Evolutionary conservation across 2,329 filamentous ascomycete genomes (phyloP).

Genomic region (Coniochaeta pulveracea): DNA sequence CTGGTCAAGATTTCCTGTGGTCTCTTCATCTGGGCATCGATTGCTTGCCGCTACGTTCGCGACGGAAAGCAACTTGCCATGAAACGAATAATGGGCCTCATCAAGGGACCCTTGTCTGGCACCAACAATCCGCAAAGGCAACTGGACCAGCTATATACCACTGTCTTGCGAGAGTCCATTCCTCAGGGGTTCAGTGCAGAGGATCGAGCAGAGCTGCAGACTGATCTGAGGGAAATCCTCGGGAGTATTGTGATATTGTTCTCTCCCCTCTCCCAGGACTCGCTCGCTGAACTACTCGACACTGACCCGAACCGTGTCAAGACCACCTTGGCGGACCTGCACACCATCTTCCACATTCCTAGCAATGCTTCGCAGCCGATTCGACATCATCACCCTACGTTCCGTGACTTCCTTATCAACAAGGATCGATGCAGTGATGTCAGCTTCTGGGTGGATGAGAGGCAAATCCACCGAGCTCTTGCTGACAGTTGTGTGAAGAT

Average conservation of each 20-base stretch:
- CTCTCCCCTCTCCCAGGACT: slow-evolving; percentile 16
- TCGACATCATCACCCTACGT: slow-evolving; percentile 22
- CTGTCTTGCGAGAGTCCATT: too few species aligned
- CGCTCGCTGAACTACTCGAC: slow-evolving; percentile 17
- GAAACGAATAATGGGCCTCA: slow-evolving; percentile 2
- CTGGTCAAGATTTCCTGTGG: not conserved
- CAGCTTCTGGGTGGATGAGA: slow-evolving; percentile 24
- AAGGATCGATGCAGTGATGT: slow-evolving; percentile 12
- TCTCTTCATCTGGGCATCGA: not conserved
- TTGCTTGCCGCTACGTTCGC: not conserved
- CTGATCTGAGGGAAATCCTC: slow-evolving; percentile 17
- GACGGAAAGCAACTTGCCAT: slow-evolving; percentile 14
- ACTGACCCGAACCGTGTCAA: slow-evolving; percentile 10
- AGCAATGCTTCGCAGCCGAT: slow-evolving; percentile 12
- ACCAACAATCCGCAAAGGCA: too few species aligned
- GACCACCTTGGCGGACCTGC: slow-evolving; percentile 15
- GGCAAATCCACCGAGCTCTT: slow-evolving; percentile 17
- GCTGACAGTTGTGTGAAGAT: slow-evolving; percentile 23
- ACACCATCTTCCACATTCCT: slow-evolving; percentile 22
- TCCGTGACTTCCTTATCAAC: slow-evolving; percentile 25
- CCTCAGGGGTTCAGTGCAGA: too few species aligned
- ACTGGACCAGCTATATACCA: too few species aligned
- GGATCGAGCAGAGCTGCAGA: too few species aligned
- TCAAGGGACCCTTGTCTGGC: too few species aligned
- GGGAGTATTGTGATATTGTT: slow-evolving; percentile 19